Evolutionary conservation across 306 rosid genomes (phyloP).

Genomic region (Luffa aegyptiaca): DNA sequence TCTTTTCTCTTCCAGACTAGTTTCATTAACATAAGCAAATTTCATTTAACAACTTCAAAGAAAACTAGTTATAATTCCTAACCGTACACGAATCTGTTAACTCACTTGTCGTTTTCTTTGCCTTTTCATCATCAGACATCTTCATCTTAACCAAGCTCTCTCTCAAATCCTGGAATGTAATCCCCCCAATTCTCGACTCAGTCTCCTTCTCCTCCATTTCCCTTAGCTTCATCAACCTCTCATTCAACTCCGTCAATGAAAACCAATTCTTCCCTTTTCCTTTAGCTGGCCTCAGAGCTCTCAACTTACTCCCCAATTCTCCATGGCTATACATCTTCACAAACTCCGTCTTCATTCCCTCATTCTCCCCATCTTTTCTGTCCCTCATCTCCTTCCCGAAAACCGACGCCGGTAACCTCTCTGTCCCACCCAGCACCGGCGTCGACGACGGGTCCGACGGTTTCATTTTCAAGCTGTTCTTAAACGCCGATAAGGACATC

Average conservation of each 20-base stretch:
- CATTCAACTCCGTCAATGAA: slow-evolving; percentile 53
- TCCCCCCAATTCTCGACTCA: not conserved
- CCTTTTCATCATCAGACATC: not conserved
- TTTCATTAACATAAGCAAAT: not conserved
- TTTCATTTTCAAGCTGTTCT: slow-evolving; percentile 8
- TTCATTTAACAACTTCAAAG: not conserved
- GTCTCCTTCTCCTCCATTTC: slow-evolving; percentile 35
- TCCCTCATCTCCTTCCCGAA: slow-evolving; percentile 30
- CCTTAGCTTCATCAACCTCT: slow-evolving; percentile 53
- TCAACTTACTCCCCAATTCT: slow-evolving; percentile 55
- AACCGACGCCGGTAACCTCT: slow-evolving; percentile 12
- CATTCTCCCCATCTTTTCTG: not conserved
- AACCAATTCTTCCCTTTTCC: slow-evolving; percentile 34
- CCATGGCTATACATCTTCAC: slow-evolving; percentile 20
- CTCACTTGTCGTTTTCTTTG: slow-evolving; percentile 6
- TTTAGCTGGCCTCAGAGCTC: slow-evolving; percentile 39
- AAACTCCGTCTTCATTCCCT: slow-evolving; percentile 16
- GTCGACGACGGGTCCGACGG: slow-evolving; percentile 9
- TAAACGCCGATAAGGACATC: not conserved
- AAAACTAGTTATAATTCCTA: not conserved
- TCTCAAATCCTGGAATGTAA: not conserved
- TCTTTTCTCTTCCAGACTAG: not conserved
- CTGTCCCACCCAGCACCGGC: slow-evolving; percentile 22
- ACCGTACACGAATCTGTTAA: not conserved
- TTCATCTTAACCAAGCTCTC: not conserved